These are phyloP conservation scores for Umbilicus rupestris DNA, from an alignment of 164 flowering plant species.

Conservation along the genomic window DNA sequence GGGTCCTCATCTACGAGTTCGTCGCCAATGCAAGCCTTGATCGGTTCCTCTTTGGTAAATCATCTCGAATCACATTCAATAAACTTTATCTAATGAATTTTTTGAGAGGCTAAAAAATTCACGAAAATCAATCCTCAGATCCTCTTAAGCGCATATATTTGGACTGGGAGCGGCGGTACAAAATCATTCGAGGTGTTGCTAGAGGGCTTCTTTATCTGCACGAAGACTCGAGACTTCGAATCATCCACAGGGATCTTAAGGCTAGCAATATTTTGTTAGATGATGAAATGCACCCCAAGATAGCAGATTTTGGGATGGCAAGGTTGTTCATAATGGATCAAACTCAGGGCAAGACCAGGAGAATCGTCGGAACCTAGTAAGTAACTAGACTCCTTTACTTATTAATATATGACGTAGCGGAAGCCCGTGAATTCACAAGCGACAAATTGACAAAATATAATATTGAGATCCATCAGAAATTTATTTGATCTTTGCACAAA, in stretches of 20 bases:
- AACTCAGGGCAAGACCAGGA: conserved; percentile 18
- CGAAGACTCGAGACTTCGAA: conserved; percentile 25
- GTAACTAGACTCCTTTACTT: too few species aligned
- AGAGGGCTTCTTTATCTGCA: conserved; percentile 43
- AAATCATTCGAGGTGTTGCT: conserved; percentile 30
- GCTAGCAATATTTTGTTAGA: conserved; percentile 36
- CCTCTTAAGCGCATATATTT: conserved; percentile 7
- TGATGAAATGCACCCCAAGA: conserved; percentile 31
- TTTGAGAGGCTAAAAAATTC: neutral
- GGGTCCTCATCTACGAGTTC: conserved; percentile 26
- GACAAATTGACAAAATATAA: too few species aligned
- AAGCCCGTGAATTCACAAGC: too few species aligned
- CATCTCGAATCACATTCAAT: neutral
- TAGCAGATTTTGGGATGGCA: conserved; percentile 46
- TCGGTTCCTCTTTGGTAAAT: conserved; percentile 25
- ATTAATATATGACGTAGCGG: too few species aligned
- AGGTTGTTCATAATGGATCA: conserved; percentile 23
- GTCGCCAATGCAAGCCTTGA: conserved; percentile 37
- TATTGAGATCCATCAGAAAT: too few species aligned
- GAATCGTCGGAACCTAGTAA: conserved; percentile 41
- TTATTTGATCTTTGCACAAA: neutral
- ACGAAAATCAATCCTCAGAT: conserved; percentile 13
- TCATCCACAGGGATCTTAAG: conserved; percentile 46
- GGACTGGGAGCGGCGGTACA: conserved; percentile 25
- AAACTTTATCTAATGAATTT: too few species aligned